Evolutionary conservation across 257 asterid species (phyloP).

Genomic region (Fraxinus cuspidata): DNA sequence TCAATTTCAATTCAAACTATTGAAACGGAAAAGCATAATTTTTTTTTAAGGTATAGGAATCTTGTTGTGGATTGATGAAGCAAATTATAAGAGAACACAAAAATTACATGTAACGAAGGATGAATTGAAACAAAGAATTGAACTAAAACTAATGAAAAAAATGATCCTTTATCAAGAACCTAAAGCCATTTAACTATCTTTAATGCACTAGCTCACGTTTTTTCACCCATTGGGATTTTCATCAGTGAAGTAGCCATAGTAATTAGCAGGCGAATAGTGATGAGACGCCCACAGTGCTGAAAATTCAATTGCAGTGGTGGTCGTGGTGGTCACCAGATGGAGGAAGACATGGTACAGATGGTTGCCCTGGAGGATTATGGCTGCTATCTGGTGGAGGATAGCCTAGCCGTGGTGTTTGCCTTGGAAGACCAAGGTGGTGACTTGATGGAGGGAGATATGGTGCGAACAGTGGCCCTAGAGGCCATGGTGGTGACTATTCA

Average conservation of each 20-base stretch:
- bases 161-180: too few species aligned
- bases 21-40: not conserved
- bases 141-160: not conserved
- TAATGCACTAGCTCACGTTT: not conserved
- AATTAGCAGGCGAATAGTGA: not conserved
- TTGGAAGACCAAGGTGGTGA: too few species aligned
- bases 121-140: not conserved
- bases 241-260: not conserved
- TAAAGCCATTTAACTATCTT: not conserved
- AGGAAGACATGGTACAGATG: not conserved
- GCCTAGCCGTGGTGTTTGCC: too few species aligned
- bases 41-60: not conserved
- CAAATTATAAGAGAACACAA: not conserved
- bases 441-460: too few species aligned
- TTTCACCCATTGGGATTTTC: too few species aligned
- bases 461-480: too few species aligned
- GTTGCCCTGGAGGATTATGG: not conserved
- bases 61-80: not conserved
- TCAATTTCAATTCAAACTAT: too few species aligned
- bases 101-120: not conserved
- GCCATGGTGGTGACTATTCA: too few species aligned
- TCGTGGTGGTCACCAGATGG: not conserved
- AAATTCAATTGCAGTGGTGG: not conserved
- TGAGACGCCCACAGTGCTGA: not conserved
- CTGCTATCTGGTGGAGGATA: not conserved